Conservation (phyloP, 306 rosid species). For the Arachis hypogaea region DNA sequence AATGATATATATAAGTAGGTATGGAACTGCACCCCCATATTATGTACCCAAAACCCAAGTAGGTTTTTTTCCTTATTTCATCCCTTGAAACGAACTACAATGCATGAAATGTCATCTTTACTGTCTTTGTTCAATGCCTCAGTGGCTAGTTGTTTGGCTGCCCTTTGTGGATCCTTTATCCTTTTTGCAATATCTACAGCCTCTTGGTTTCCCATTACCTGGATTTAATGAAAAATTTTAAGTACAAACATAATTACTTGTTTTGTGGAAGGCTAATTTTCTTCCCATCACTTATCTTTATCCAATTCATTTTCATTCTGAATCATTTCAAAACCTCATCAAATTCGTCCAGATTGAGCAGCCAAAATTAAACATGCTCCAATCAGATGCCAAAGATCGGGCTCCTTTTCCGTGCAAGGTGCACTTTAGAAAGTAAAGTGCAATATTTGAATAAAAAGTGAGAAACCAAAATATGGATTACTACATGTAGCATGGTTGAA, state of each 20-base stretch:
- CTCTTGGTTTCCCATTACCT: conserved; percentile 90
- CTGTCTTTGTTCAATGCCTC: conserved; percentile 84
- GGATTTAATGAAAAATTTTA: conserved; percentile 26
- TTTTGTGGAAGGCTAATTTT: neutral
- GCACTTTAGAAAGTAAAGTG: no score
- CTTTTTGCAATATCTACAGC: conserved; percentile 77
- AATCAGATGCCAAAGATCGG: neutral
- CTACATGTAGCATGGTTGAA: no score
- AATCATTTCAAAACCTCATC: neutral
- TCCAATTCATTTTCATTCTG: neutral
- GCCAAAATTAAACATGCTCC: neutral
- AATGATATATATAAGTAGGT: conserved; percentile 26
- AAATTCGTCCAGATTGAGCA: neutral
- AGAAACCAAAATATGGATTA: no score
- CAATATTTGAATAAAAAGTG: no score
- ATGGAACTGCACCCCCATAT: neutral
- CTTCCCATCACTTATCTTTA: neutral
- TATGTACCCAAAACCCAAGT: conserved; percentile 36
- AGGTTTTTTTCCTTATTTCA: conserved; percentile 40
- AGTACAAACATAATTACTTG: neutral
- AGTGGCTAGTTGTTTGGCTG: conserved; percentile 65
- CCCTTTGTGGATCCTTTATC: conserved; percentile 72
- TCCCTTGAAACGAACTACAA: conserved; percentile 81
- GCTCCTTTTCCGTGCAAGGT: no score
- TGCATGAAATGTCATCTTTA: conserved; percentile 83